These are phyloP conservation scores for Russula virescens DNA, from an alignment of 768 basidiomycete genomes.

Conservation along the genomic window DNA sequence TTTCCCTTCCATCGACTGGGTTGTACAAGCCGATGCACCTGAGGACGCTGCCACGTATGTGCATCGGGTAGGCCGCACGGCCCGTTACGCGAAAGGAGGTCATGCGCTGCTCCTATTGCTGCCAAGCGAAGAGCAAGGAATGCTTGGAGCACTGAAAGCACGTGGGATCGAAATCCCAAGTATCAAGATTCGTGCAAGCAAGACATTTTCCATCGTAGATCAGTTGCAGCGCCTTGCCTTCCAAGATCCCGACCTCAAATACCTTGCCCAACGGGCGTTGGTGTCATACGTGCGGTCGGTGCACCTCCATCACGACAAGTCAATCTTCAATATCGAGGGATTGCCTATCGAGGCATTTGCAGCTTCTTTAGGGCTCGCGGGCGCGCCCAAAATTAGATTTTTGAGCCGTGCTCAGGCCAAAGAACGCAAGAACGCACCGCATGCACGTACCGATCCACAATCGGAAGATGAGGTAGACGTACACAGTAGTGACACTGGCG, in stretches of 20 bases:
- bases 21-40: slow-evolving; percentile 90
- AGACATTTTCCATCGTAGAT: slow-evolving; percentile 77
- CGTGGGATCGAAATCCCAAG: slow-evolving; percentile 68
- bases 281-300: slow-evolving; percentile 93
- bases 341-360: slow-evolving; percentile 83
- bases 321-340: slow-evolving; percentile 79
- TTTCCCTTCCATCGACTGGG: slow-evolving; percentile 97
- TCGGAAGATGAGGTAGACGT: slow-evolving; percentile 28
- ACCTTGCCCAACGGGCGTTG: slow-evolving; percentile 90
- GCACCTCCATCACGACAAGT: slow-evolving; percentile 89
- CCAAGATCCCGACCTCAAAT: slow-evolving; percentile 95
- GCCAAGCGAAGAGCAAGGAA: slow-evolving; percentile 92
- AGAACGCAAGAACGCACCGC: slow-evolving; percentile 68
- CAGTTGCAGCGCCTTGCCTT: slow-evolving; percentile 91
- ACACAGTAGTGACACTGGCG: slow-evolving; percentile 14
- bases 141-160: slow-evolving; percentile 61
- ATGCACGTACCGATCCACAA: slow-evolving; percentile 36
- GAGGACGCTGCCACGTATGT: slow-evolving; percentile 98
- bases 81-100: slow-evolving; percentile 86
- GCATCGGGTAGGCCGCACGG: slow-evolving; percentile 93
- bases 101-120: slow-evolving; percentile 76
- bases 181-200: slow-evolving; percentile 86
- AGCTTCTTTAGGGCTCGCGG: slow-evolving; percentile 86
- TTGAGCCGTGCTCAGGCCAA: slow-evolving; percentile 61
- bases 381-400: slow-evolving; percentile 94